Evolutionary conservation across 2,329 filamentous ascomycete species (phyloP).

Genomic region (Phaeomoniella chlamydospora): DNA sequence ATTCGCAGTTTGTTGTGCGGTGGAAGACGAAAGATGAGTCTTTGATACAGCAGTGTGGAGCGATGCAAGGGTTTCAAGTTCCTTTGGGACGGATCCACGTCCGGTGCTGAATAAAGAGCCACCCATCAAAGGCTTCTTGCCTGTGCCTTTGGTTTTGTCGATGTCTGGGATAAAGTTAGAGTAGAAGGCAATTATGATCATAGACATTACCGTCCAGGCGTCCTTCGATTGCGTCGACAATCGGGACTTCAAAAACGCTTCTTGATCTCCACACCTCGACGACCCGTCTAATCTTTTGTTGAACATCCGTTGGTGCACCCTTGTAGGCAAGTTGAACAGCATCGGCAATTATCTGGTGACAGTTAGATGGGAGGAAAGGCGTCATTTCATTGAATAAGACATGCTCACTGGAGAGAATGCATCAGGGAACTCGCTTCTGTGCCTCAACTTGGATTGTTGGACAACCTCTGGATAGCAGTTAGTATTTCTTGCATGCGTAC

Average conservation of each 20-base stretch:
- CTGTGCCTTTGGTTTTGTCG: conserved; percentile 37
- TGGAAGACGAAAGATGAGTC: conserved; percentile 51
- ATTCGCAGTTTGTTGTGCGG: conserved; percentile 55
- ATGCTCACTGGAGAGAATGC: conserved; percentile 63
- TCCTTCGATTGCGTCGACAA: conserved; percentile 68
- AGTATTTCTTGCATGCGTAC: conserved; percentile 7
- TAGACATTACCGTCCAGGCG: conserved; percentile 51
- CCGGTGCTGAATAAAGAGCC: conserved; percentile 54
- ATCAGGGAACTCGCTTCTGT: conserved; percentile 81
- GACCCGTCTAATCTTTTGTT: conserved; percentile 74
- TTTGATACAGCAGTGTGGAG: conserved; percentile 63
- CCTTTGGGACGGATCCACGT: conserved; percentile 48
- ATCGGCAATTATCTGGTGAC: conserved; percentile 59
- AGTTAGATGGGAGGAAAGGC: no score
- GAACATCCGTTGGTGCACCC: conserved; percentile 70
- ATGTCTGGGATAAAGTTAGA: conserved; percentile 27
- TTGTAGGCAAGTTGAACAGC: conserved; percentile 86
- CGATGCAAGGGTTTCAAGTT: conserved; percentile 62
- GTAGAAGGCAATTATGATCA: conserved; percentile 25
- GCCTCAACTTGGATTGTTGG: conserved; percentile 85
- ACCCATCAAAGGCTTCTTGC: conserved; percentile 43
- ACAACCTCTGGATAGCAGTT: conserved; percentile 58
- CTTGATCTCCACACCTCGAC: conserved; percentile 90
- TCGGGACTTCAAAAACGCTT: conserved; percentile 64
- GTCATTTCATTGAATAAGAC: no score